These are phyloP conservation scores for Colletotrichum spinosum DNA, from an alignment of 2,329 filamentous ascomycete genomes.

Conservation along the genomic window DNA sequence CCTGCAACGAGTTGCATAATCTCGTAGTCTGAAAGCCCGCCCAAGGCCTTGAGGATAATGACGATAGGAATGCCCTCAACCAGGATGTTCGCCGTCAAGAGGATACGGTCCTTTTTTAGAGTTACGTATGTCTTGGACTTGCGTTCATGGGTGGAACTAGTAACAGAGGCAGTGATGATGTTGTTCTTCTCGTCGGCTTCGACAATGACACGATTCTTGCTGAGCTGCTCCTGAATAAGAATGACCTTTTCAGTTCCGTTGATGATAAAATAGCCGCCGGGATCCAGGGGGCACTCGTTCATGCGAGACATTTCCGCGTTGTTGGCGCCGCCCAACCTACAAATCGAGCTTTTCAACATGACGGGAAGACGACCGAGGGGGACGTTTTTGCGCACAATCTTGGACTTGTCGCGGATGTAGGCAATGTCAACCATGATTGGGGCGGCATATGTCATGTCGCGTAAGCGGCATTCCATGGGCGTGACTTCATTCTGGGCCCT, in stretches of 20 bases:
- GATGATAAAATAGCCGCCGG: conserved; percentile 97
- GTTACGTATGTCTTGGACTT: conserved; percentile 98
- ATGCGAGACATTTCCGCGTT: conserved; percentile 90
- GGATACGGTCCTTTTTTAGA: conserved; percentile 91
- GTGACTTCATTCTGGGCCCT: conserved; percentile 81
- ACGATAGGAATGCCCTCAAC: conserved; percentile 96
- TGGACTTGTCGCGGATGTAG: conserved; percentile 84
- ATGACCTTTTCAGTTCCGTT: conserved; percentile 99
- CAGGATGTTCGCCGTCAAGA: conserved; percentile 91
- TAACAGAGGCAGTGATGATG: conserved; percentile 94
- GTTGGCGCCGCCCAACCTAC: conserved; percentile 83
- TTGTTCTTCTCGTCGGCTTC: conserved; percentile 93
- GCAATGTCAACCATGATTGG: conserved; percentile 93
- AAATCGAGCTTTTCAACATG: conserved; percentile 97
- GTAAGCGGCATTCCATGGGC: conserved; percentile 94
- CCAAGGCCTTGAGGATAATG: conserved; percentile 91
- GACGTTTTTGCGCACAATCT: conserved; percentile 79
- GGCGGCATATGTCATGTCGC: conserved; percentile 98
- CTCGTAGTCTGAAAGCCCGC: conserved; percentile 93
- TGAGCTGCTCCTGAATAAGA: conserved; percentile 96
- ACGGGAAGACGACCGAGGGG: conserved; percentile 92
- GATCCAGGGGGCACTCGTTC: conserved; percentile 96
- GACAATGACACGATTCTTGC: conserved; percentile 98
- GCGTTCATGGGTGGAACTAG: conserved; percentile 95
- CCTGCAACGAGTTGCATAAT: conserved; percentile 93